Evolutionary conservation across 345 rosid species (phyloP), one percentile per base, ranked within the genome.

Genomic region (Kernera saxatilis): DNA sequence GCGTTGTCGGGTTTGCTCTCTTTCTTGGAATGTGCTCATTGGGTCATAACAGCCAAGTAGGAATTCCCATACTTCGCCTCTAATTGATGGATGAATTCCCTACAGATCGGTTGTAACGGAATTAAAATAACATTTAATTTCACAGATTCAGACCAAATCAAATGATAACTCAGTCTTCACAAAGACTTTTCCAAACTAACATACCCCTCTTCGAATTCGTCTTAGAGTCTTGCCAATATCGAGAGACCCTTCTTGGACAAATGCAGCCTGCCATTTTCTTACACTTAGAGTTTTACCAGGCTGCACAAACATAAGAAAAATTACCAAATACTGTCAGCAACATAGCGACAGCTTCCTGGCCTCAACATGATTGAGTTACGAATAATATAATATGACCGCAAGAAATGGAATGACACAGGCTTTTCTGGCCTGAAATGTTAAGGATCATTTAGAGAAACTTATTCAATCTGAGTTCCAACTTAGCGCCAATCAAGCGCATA

Each of bases 11-110:
- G 78, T 83, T 77, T 88, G 79, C 45, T 91, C 92, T 79, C 99
- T 85, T 73, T 94, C 98, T 5, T 84, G 92, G 19, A 85, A 94
- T 37, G 97, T 85, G 73, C 96, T 94, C 78, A 54, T 80, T 36
- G 98, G 87, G 57, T 87, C 92, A 89, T 81, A 94, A 82, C 99
- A 94, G 36, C 90, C 92, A 58, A 94, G 98, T 43, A 94, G 80
- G 69, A 94, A 89, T 73, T 94, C 99, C 99, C 98, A 94, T 21
- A 94, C 99, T 84, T 94, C 92, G 32, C 95, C 99, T 87, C 99
- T 89, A 61, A 94, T 94, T 57, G 93, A 80, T 73, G 99, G 99
- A 86, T 94, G 98, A 51, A 94, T 77, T 68, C 97, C 99, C 99
- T 94, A 67, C 23, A 72, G 55, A 67, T 26, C n/a, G 6, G 27